Evolutionary conservation across 768 basidiomycete species (phyloP), one percentile per base, ranked within the genome.

Genomic region (Mycena epipterygia): DNA sequence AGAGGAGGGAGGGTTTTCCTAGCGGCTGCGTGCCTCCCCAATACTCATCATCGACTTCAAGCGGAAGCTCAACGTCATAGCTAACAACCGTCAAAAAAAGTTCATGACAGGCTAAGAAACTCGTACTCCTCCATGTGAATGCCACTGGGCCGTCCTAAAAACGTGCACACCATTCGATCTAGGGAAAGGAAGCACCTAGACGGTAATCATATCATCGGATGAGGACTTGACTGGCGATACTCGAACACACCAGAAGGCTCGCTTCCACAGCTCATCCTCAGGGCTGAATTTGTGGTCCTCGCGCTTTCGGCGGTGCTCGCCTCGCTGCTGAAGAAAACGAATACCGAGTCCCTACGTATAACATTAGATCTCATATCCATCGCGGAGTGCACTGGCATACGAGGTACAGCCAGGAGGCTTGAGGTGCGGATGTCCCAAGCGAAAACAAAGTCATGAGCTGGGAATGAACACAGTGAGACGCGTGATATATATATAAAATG

Each of bases 1-100:
- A 79, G 1, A 92, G 75, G 1, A 75, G 77, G 6, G 88, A 89
- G 0, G 91, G 89, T 71, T 87, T 87, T n/a, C 84, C 87, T 1
- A 82, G 74, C 0, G 93, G 93, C 74, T 95, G 93, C 44, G 85
- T 85, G 80, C n/a, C n/a, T n/a, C n/a, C n/a, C n/a, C n/a, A n/a
- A n/a, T n/a, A n/a, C n/a, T n/a, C n/a, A n/a, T n/a, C n/a, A n/a
- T n/a, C n/a, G n/a, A n/a, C n/a, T n/a, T n/a, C n/a, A n/a, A n/a
- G n/a, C n/a, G 90, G 90, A 14, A 87, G 82, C 41, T 92, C 91
- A 6, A 89, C 82, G 70, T 93, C 91, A 73, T 91, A 89, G 71
- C 91, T 91, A 67, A 29, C 14, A 32, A 30, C 16, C 33, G 33
- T 39, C 21, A 25, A 25, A 17, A 64, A 35, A 16, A 55, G 6